phyloP scores from a whole-genome alignment of 1,284 basidiomycete genomes.

The Porodaedalea pini region DNA sequence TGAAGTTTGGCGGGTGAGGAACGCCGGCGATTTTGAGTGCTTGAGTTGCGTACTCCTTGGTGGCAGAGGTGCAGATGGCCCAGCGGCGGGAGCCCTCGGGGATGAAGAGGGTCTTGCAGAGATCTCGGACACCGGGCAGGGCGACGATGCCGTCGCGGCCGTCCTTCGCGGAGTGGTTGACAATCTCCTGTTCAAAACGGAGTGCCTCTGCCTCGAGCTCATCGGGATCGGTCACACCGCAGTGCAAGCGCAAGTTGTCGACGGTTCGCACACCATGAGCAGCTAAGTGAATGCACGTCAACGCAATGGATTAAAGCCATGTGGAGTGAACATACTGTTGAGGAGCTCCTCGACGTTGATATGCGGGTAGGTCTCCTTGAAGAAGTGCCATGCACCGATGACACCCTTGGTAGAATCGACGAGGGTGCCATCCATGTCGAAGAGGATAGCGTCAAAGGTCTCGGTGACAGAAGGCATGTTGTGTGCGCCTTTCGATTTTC shows the following conservation, averaged over 20 bases:
- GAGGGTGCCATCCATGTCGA: slow-evolving; percentile 77
- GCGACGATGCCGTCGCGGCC: slow-evolving; percentile 56
- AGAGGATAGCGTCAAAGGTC: slow-evolving; percentile 47
- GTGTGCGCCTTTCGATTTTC: neutral
- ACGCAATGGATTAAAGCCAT: neutral
- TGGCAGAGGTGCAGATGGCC: slow-evolving; percentile 70
- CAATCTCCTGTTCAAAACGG: slow-evolving; percentile 67
- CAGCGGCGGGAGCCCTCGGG: slow-evolving; percentile 40
- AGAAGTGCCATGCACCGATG: slow-evolving; percentile 69
- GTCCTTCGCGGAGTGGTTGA: slow-evolving; percentile 49
- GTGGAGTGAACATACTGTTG: slow-evolving; percentile 45
- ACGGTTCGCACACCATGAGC: slow-evolving; percentile 79
- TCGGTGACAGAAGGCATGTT: slow-evolving; percentile 47
- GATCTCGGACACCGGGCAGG: slow-evolving; percentile 56
- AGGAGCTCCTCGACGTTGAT: slow-evolving; percentile 62
- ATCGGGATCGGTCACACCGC: slow-evolving; percentile 63
- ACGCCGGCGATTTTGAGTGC: slow-evolving; percentile 52
- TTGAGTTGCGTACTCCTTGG: slow-evolving; percentile 53
- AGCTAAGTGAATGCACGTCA: slow-evolving; percentile 37
- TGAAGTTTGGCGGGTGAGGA: slow-evolving; percentile 59
- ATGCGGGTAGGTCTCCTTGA: slow-evolving; percentile 57
- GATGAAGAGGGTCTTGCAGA: slow-evolving; percentile 36
- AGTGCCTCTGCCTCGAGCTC: slow-evolving; percentile 64
- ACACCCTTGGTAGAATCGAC: slow-evolving; percentile 73
- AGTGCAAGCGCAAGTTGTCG: slow-evolving; percentile 73